Percentiles rank a stretch among this genome's conserved stretches.
Evolutionary conservation across 176 grass and related monocot species (phyloP).

Genomic region (Puya raimondii): DNA sequence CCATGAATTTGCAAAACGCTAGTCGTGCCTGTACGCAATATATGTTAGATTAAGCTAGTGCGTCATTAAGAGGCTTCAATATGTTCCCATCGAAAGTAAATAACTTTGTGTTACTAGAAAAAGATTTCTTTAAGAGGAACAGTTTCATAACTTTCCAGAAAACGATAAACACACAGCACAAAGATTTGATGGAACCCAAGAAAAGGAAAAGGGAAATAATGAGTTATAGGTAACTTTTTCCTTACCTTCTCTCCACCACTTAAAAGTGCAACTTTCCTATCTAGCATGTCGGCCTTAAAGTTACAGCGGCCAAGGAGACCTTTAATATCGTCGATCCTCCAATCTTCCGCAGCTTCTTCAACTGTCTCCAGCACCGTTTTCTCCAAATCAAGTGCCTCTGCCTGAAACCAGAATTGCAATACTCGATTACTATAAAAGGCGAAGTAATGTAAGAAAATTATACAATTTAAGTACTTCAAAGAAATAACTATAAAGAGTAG

Average conservation of each 20-base stretch:
- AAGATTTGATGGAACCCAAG: no score
- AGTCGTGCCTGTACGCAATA: constrained; percentile 60
- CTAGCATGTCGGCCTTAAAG: constrained; percentile 93
- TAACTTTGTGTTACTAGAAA: no score
- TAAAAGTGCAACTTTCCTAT: constrained; percentile 79
- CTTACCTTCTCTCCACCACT: constrained; percentile 99
- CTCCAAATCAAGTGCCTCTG: constrained; percentile 91
- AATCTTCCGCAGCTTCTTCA: constrained; percentile 81
- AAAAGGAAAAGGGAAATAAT: no score
- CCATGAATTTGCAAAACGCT: constrained; percentile 99
- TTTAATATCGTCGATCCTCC: constrained; percentile 90
- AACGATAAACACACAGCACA: no score
- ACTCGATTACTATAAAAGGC: constrained; percentile 16
- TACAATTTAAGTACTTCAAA: no score
- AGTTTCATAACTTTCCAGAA: no score
- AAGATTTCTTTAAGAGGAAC: no score
- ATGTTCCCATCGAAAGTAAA: no score
- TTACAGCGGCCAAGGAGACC: constrained; percentile 96
- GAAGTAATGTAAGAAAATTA: background rate
- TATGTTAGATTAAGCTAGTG: constrained; percentile 3
- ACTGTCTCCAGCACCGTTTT: constrained; percentile 93
- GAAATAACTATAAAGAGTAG: no score
- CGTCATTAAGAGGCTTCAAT: constrained; percentile 2
- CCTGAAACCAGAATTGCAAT: constrained; percentile 38
- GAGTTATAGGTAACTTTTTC: background rate